Evolutionary conservation across 768 basidiomycete genomes (phyloP), one percentile per base, ranked within the genome.

Genomic region (Paxillus rubicundulus): DNA sequence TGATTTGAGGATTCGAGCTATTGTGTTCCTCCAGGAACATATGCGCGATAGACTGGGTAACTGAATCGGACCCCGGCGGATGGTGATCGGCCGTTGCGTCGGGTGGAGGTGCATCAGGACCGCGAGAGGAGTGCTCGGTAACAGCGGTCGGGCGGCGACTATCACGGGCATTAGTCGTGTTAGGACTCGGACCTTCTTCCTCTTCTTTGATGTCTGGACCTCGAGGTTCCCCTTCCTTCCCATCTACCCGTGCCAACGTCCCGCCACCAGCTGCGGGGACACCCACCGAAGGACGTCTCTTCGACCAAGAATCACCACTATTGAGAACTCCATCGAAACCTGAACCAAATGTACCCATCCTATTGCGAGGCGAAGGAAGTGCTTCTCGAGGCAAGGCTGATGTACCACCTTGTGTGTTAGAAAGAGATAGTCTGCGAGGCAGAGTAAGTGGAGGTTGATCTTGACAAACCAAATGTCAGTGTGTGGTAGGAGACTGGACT

Each of bases 241-340:
- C 70, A 4, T 72, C 72, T 36, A 71, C 72, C 72, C 82, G 66
- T 68, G 70, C 61, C 53, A 60, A 45, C 64, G 53, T 51, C 67
- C 69, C 60, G 2, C 60, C 56, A 45, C 67, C 67, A 54, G 69
- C 64, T 42, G 81, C 87, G 45, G 72, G 52, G 16, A 75, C 70
- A 32, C 77, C 75, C 54, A 82, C 82, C n/a, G 86, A 82, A 55
- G 79, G 70, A 34, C 86, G 82, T 60, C 84, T 78, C 58, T 83
- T 76, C 12, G 84, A 73, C 89, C 89, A 88, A 28, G 85, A 80
- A 47, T 90, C 88, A 43, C 82, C 84, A 45, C 73, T 75, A 48
- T 66, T 75, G 45, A 90, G 72, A 9, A 89, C 80, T n/a, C 87
- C 87, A 60, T 91, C 89, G 57, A 90, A 88, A 51, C 79, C 79